Percentiles rank a stretch among this genome's conserved stretches.
Evolutionary conservation across 768 basidiomycete species (phyloP).

Genomic region (Panaeolus cyanescens): DNA sequence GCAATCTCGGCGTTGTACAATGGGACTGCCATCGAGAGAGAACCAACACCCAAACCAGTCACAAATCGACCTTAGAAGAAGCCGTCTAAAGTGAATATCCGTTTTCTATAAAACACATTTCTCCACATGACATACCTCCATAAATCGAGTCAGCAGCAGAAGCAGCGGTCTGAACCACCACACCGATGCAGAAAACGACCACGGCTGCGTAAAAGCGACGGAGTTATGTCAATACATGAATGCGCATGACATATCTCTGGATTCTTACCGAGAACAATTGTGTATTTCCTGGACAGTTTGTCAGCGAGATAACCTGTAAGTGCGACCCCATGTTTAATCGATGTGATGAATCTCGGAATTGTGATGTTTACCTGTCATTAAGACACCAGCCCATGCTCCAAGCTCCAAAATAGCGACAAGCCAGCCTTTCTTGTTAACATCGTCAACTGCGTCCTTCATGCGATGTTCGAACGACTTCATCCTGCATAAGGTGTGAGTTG

Average conservation of each 20-base stretch:
- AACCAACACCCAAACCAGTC: slow-evolving; percentile 81
- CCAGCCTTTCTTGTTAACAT: slow-evolving; percentile 65
- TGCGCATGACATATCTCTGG: slow-evolving; percentile 16
- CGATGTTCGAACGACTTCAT: slow-evolving; percentile 54
- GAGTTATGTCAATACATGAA: neutral
- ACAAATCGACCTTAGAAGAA: slow-evolving; percentile 60
- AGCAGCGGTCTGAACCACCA: slow-evolving; percentile 71
- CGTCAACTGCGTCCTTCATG: slow-evolving; percentile 56
- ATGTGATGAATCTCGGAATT: neutral
- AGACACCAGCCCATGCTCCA: slow-evolving; percentile 76
- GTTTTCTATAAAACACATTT: neutral
- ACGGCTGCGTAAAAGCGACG: slow-evolving; percentile 39
- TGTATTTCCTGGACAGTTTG: slow-evolving; percentile 72
- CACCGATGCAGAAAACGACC: slow-evolving; percentile 66
- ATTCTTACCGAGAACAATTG: slow-evolving; percentile 55
- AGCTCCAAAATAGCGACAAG: slow-evolving; percentile 75
- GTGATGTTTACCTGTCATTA: slow-evolving; percentile 53
- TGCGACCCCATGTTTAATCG: neutral
- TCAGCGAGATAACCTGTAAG: slow-evolving; percentile 61
- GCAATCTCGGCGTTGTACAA: slow-evolving; percentile 74
- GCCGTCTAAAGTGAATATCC: neutral
- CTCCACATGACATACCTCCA: slow-evolving; percentile 41
- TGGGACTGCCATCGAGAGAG: slow-evolving; percentile 82
- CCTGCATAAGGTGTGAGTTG: slow-evolving; percentile 21
- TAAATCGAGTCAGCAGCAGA: slow-evolving; percentile 61